These are phyloP conservation scores for Leishmania major DNA, from an alignment of 208 protist genomes.

Conservation along the genomic window DNA sequence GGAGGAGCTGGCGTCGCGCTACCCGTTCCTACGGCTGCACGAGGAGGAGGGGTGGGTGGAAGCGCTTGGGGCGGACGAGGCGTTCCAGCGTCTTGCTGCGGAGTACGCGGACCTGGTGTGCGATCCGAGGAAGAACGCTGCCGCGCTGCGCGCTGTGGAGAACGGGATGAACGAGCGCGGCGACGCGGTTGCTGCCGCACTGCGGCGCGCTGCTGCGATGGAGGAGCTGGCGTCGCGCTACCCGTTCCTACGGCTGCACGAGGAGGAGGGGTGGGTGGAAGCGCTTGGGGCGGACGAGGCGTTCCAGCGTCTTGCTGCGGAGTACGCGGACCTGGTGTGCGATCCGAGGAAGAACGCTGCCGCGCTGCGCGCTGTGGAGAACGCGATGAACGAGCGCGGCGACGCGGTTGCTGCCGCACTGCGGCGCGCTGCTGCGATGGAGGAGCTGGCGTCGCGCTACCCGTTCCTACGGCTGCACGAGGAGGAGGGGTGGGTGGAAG, in stretches of 20 bases:
- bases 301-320: background rate
- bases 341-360: background rate
- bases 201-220: background rate
- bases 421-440: background rate
- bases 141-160: background rate
- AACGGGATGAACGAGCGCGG: background rate
- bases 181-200: background rate
- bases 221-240: background rate
- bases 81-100: background rate
- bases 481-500: background rate
- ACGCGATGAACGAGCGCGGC: slow-evolving; percentile 1
- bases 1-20: no score
- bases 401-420: background rate
- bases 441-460: background rate
- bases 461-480: slow-evolving; percentile 1
- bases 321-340: background rate
- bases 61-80: background rate
- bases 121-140: background rate
- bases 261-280: background rate
- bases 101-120: background rate
- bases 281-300: background rate
- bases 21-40: slow-evolving; percentile 30
- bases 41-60: background rate
- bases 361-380: background rate
- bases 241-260: slow-evolving; percentile 1